Conservation (phyloP, 208 protist species). For the Trypanosomatidae sp. region DNA sequence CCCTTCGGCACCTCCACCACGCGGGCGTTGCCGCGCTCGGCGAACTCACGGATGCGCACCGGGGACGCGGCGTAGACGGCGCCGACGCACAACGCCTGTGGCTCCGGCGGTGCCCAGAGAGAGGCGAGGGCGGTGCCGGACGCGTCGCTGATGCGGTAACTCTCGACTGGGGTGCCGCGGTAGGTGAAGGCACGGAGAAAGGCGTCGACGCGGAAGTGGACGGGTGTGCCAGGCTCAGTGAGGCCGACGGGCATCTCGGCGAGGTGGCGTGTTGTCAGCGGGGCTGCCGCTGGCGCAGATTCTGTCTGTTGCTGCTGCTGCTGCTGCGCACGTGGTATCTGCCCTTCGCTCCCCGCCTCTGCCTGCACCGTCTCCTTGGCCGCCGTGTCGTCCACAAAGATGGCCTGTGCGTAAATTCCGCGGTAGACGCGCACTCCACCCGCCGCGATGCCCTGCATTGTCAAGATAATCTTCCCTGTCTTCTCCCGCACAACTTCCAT, state of each 20-base stretch:
- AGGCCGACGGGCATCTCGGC: conserved; percentile 25
- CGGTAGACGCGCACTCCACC: conserved; percentile 72
- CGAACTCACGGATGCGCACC: conserved; percentile 64
- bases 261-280: conserved; percentile 22
- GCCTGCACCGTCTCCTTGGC: background rate
- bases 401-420: conserved; percentile 55
- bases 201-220: conserved; percentile 57
- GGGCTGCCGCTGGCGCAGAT: background rate
- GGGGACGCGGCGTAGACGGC: conserved; percentile 47
- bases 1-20: conserved; percentile 53
- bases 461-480: conserved; percentile 69
- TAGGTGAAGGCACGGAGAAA: conserved; percentile 69
- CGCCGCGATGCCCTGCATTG: conserved; percentile 39
- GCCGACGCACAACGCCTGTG: conserved; percentile 37
- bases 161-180: conserved; percentile 60
- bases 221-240: conserved; percentile 8
- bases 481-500: conserved; percentile 52
- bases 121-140: conserved; percentile 72
- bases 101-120: conserved; percentile 39
- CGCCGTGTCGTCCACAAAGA: conserved; percentile 61
- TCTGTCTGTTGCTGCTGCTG: no score
- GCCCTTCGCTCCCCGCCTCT: background rate
- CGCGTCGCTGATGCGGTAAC: conserved; percentile 76
- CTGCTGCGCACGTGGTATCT: no score
- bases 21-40: conserved; percentile 51